Evolutionary conservation across 2,329 filamentous ascomycete genomes (phyloP).

Genomic region (Thielaviopsis euricoi): DNA sequence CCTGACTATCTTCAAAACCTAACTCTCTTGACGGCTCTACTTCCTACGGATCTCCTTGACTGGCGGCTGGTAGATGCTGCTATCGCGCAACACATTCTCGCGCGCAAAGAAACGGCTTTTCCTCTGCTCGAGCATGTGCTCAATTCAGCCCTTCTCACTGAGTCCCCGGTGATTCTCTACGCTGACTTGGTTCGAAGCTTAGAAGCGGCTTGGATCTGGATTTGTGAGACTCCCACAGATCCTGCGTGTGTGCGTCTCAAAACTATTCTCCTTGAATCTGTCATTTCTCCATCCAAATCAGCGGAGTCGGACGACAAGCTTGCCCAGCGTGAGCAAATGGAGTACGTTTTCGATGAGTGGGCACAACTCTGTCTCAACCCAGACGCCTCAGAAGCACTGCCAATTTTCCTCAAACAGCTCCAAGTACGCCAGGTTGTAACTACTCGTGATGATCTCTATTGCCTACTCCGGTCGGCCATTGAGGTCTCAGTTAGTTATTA

Average conservation of each 20-base stretch:
- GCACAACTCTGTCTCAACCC: slow-evolving; percentile 63
- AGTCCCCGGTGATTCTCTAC: slow-evolving; percentile 60
- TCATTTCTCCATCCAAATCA: neutral
- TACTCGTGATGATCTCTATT: slow-evolving; percentile 56
- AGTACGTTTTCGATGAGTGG: slow-evolving; percentile 96
- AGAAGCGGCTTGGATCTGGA: slow-evolving; percentile 67
- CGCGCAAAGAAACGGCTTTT: slow-evolving; percentile 54
- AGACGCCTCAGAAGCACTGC: slow-evolving; percentile 55
- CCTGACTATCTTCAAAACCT: slow-evolving; percentile 39
- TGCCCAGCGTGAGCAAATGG: slow-evolving; percentile 60
- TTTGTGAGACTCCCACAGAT: slow-evolving; percentile 53
- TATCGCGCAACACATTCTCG: slow-evolving; percentile 54
- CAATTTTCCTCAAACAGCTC: slow-evolving; percentile 71
- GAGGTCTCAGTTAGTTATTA: slow-evolving; percentile 65
- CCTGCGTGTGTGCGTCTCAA: slow-evolving; percentile 54
- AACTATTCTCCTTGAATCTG: slow-evolving; percentile 31
- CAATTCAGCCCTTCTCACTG: slow-evolving; percentile 61
- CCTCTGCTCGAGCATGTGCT: slow-evolving; percentile 68
- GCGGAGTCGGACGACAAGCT: slow-evolving; percentile 16
- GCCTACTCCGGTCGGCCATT: slow-evolving; percentile 67
- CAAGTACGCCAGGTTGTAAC: slow-evolving; percentile 57
- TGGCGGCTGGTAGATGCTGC: slow-evolving; percentile 52
- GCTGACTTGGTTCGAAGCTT: slow-evolving; percentile 76
- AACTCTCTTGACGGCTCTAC: slow-evolving; percentile 38
- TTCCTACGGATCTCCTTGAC: slow-evolving; percentile 44